Evolutionary conservation across 1,284 basidiomycete species (phyloP), one percentile per base, ranked within the genome.

Genomic region (Moesziomyces parantarcticus): DNA sequence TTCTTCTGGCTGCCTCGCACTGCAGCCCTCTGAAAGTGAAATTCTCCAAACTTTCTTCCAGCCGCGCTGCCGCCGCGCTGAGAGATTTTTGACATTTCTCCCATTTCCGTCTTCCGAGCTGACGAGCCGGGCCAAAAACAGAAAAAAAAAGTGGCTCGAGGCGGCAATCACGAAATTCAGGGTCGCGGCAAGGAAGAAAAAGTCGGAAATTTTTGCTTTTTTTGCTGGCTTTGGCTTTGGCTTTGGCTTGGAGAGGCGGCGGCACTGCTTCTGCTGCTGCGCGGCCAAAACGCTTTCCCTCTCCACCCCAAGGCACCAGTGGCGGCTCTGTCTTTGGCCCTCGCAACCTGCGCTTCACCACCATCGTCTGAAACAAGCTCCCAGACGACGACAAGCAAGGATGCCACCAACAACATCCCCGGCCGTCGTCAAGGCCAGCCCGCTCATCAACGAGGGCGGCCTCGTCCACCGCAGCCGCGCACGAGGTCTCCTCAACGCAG

Each of bases 401-500:
- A 69, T 69, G 71, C 62, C 71, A 9, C 41, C 45, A 11, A 64
- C 71, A 43, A 62, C 60, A 21, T 66, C 62, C 9, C 68, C 68
- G 40, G 68, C 64, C 39, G 60, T 65, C 47, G 58, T 58, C 54
- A 73, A 73, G 61, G 58, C 56, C 25, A 53, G 50, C 29, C 65
- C 81, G 20, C 58, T 82, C 43, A 49, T 80, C 53, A 74, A 65
- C 21, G 79, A 82, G 45, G 72, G 78, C 25, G 80, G 80, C 22
- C 76, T 82, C 14, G 36, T 57, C 25, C 76, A 82, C 44, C 69
- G 80, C n/a, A 75, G 75, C 32, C 70, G 79, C 66, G 79, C 81
- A 13, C 56, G 82, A 36, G 82, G 82, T 44, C 63, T 83, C 23
- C 74, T 82, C 58, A 77, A 83, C 44, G 77, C 81, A 7, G 77